A percentile compares a stretch with the other conserved stretches of the same genome.
phyloP scores from a whole-genome alignment of 2,329 filamentous ascomycete genomes.

The Fusarium acutatum region DNA sequence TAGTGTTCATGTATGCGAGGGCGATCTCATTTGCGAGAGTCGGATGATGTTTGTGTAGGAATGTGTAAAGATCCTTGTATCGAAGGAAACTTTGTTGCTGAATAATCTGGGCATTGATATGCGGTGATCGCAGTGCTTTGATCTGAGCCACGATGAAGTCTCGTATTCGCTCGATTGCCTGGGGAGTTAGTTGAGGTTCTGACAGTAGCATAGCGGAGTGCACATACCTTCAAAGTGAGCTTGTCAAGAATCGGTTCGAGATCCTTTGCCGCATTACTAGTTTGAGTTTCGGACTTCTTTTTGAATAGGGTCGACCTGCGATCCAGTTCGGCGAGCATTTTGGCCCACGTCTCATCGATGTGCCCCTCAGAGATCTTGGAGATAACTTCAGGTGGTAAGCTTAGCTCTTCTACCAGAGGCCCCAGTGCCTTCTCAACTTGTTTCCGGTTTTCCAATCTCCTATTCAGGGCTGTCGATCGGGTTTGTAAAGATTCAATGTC shows the following conservation, averaged over 20 bases:
- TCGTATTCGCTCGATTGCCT: slow-evolving; percentile 91
- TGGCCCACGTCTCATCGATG: slow-evolving; percentile 90
- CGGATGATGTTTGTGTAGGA: slow-evolving; percentile 83
- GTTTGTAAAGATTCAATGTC: slow-evolving; percentile 95
- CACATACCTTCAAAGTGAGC: slow-evolving; percentile 76
- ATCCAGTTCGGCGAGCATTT: slow-evolving; percentile 83
- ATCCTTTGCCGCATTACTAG: slow-evolving; percentile 82
- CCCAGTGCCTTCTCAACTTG: slow-evolving; percentile 88
- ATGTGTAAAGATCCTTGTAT: slow-evolving; percentile 88
- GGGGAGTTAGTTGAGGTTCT: not conserved
- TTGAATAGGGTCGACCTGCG: slow-evolving; percentile 78
- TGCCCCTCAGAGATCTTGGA: slow-evolving; percentile 86
- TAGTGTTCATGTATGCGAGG: slow-evolving; percentile 95
- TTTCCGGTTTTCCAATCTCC: slow-evolving; percentile 86
- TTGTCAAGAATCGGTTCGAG: slow-evolving; percentile 86
- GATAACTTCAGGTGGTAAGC: slow-evolving; percentile 84
- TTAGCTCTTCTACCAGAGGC: slow-evolving; percentile 90
- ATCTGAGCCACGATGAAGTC: slow-evolving; percentile 96
- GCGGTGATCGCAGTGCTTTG: slow-evolving; percentile 90
- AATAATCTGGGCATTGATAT: slow-evolving; percentile 96
- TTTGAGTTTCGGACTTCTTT: slow-evolving; percentile 66
- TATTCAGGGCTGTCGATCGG: slow-evolving; percentile 82
- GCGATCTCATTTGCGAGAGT: slow-evolving; percentile 89
- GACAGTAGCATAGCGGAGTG: not conserved
- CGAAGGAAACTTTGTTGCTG: slow-evolving; percentile 91